Base-by-base conservation (phyloP, 495 filamentous ascomycete species). In the Neurospora sp. region DNA sequence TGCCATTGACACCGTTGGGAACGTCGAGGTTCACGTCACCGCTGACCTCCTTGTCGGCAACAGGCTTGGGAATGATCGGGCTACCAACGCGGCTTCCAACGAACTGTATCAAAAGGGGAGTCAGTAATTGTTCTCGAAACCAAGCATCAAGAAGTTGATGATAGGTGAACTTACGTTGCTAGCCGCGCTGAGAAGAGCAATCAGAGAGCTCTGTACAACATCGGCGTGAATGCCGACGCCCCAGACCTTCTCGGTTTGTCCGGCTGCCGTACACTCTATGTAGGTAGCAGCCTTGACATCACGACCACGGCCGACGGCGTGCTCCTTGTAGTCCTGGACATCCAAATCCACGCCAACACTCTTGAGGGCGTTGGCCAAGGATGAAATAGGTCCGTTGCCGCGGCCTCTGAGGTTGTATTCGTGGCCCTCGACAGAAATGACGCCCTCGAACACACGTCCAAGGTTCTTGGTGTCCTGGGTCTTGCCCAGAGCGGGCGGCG, bases 141-240 rank as follows among this genome's bases (percentile, higher is more conserved):
- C 35, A 16, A 40, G 70, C 11, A 31, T 18, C 4, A 22, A 2
- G n/a, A 8, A 40, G 11, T 38, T 3, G 40, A 39, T 27, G 39
- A 59, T 72, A 70, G 27, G 20, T 69, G 44, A 69, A 87, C 92
- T 88, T 87, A 96, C 94, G 76, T 91, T 96, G 84, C 89, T 92
- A 40, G 96, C 96, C 40, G 96, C 96, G 71, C 89, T 90, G 77
- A 99, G 84, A 66, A 98, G 85, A 48, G 96, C 95, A 80, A 94
- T 93, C 79, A 99, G 86, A 82, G 90, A 94, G 76, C 93, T 93
- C 82, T 97, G 94, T 16, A 97, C 94, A 44, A 96, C 92, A 83
- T 99, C 96, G 77, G 95, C 91, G 81, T 98, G 93, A 74, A 99
- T 93, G 69, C 95, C 96, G 27, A 99, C 93, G 75, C 96, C 96